Conservation (phyloP, 2,329 filamentous ascomycete genomes). For the Beauveria asiatica region DNA sequence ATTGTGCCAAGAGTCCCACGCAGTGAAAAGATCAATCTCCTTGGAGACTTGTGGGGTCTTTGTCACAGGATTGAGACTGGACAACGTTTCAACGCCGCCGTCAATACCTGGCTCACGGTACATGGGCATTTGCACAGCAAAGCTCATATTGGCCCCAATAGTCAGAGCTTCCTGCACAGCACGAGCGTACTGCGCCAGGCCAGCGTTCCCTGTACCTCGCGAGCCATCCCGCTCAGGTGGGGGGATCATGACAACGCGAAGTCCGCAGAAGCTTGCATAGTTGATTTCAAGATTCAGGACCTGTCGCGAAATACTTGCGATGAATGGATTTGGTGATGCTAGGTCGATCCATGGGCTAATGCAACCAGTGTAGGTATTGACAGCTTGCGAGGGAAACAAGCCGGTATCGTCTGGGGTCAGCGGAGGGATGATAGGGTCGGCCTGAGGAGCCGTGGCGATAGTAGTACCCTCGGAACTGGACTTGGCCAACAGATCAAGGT, state of each 20-base stretch:
- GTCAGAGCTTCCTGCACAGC: slow-evolving; percentile 72
- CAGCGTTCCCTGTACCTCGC: slow-evolving; percentile 38
- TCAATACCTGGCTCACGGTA: slow-evolving; percentile 60
- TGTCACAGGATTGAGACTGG: slow-evolving; percentile 31
- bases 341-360: slow-evolving; percentile 92
- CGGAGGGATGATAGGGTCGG: slow-evolving; percentile 53
- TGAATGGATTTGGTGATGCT: slow-evolving; percentile 69
- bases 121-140: slow-evolving; percentile 79
- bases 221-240: slow-evolving; percentile 62
- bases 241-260: slow-evolving; percentile 72
- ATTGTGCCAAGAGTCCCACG: slow-evolving; percentile 92
- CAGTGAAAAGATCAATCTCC: slow-evolving; percentile 56
- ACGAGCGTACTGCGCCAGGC: slow-evolving; percentile 69
- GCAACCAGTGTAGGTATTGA: slow-evolving; percentile 67
- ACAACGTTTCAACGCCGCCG: slow-evolving; percentile 43
- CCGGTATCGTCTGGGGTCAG: slow-evolving; percentile 74
- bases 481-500: slow-evolving; percentile 40
- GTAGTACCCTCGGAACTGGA: slow-evolving; percentile 29
- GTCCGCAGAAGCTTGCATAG: slow-evolving; percentile 92
- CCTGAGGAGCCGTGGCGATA: slow-evolving; percentile 36
- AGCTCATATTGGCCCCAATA: slow-evolving; percentile 65
- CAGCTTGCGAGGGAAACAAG: slow-evolving; percentile 57
- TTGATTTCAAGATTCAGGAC: slow-evolving; percentile 84
- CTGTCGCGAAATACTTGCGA: slow-evolving; percentile 81
- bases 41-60: slow-evolving; percentile 18